Percentiles rank a stretch among this genome's conserved stretches.
These are phyloP conservation scores for Stachybotrys echinatus DNA, from an alignment of 2,329 filamentous ascomycete species.

Conservation along the genomic window DNA sequence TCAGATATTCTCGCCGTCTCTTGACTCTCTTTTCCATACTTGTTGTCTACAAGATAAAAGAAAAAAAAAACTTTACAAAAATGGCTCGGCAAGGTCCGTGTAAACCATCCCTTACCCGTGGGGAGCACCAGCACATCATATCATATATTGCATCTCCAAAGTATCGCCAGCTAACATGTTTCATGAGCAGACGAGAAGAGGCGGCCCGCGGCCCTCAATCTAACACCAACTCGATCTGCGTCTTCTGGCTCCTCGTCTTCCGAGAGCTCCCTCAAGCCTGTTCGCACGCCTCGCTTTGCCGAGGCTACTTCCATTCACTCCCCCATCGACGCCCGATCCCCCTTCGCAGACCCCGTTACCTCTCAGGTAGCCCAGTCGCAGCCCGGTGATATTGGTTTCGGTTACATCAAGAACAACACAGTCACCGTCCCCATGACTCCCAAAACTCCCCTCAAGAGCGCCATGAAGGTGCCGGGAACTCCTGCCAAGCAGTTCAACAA, in stretches of 20 bases:
- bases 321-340: constrained; percentile 57
- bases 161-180: constrained; percentile 14
- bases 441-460: constrained; percentile 80
- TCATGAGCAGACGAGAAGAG: constrained; percentile 44
- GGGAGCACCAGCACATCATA: neutral
- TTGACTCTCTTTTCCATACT: constrained; percentile 4
- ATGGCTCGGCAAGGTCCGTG: constrained; percentile 37
- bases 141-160: neutral
- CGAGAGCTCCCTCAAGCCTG: constrained; percentile 56
- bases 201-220: constrained; percentile 51
- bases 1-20: constrained; percentile 4
- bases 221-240: constrained; percentile 42
- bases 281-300: constrained; percentile 72
- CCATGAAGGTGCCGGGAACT: constrained; percentile 81
- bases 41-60: too few species aligned
- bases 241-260: constrained; percentile 48
- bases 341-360: constrained; percentile 55
- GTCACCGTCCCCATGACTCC: constrained; percentile 63
- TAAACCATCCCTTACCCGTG: neutral
- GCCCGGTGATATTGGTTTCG: constrained; percentile 85
- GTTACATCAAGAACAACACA: constrained; percentile 69
- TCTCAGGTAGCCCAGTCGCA: constrained; percentile 56
- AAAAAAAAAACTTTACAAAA: constrained; percentile 14
- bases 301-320: constrained; percentile 78
- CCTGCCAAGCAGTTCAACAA: constrained; percentile 68